Conservation (phyloP, 1,284 basidiomycete species). For the Rhodofomes roseus region DNA sequence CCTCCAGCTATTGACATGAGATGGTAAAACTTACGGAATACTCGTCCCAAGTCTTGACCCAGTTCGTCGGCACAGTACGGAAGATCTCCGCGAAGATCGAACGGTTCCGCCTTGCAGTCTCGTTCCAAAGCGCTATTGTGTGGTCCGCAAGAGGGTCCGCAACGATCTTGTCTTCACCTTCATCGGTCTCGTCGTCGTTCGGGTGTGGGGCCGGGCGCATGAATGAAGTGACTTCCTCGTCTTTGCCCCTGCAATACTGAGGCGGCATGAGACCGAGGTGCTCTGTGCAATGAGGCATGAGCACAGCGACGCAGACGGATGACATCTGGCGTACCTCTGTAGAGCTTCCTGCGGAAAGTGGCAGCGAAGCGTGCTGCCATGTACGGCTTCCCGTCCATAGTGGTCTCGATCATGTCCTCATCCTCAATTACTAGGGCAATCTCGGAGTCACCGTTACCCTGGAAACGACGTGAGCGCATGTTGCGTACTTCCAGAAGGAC, state of each 20-base stretch:
- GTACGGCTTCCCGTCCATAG: slow-evolving; percentile 77
- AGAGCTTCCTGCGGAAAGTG: slow-evolving; percentile 73
- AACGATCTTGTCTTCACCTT: slow-evolving; percentile 62
- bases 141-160: slow-evolving; percentile 73
- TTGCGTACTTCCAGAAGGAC: neutral
- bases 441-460: slow-evolving; percentile 91
- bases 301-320: no score
- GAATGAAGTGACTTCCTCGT: slow-evolving; percentile 50
- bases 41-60: slow-evolving; percentile 74
- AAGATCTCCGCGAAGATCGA: slow-evolving; percentile 83
- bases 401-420: slow-evolving; percentile 68
- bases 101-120: slow-evolving; percentile 76
- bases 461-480: slow-evolving; percentile 8
- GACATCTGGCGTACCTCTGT: slow-evolving; percentile 42
- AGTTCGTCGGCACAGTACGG: slow-evolving; percentile 77
- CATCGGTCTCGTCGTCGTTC: slow-evolving; percentile 62
- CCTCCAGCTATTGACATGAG: slow-evolving; percentile 2
- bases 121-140: slow-evolving; percentile 61
- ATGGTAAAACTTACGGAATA: slow-evolving; percentile 58
- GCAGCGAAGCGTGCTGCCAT: slow-evolving; percentile 73
- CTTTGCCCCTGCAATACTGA: slow-evolving; percentile 39
- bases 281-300: slow-evolving; percentile 41
- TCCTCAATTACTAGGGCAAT: slow-evolving; percentile 92
- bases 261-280: slow-evolving; percentile 82
- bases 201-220: slow-evolving; percentile 79